phyloP scores from a whole-genome alignment of 345 rosid genomes.

The Syzygium oleosum region DNA sequence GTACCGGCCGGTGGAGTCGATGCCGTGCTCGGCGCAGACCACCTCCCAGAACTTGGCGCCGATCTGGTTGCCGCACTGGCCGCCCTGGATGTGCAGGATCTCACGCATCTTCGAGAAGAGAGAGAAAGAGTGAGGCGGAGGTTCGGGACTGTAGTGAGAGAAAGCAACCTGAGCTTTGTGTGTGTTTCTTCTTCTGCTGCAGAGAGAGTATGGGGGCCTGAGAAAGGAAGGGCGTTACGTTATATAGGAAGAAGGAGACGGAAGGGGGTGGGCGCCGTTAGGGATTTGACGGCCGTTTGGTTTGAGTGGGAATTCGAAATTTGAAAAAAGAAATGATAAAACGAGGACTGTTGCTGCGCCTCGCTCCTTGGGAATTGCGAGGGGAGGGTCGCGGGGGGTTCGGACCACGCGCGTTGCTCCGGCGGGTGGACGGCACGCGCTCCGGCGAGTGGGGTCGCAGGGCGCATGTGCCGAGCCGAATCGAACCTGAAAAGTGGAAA shows the following conservation, averaged over 20 bases:
- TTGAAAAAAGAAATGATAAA: constrained; percentile 4
- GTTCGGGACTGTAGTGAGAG: constrained; percentile 4
- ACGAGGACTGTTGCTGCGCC: neutral
- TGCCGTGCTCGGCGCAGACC: constrained; percentile 57
- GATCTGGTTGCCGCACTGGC: constrained; percentile 79
- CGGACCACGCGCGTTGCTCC: neutral
- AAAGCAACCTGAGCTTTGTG: neutral
- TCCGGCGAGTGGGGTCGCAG: neutral
- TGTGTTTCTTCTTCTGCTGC: neutral
- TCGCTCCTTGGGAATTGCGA: neutral
- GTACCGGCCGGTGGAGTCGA: constrained; percentile 60
- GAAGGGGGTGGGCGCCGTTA: constrained; percentile 20
- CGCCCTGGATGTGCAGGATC: constrained; percentile 70
- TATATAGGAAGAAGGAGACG: constrained; percentile 14
- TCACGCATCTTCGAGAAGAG: constrained; percentile 51
- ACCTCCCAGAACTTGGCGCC: constrained; percentile 63
- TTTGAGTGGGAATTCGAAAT: constrained; percentile 35
- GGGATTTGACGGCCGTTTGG: constrained; percentile 22
- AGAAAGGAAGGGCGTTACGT: neutral
- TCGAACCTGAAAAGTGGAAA: neutral
- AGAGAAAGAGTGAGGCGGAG: neutral
- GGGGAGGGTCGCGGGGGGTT: neutral
- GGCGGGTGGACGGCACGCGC: neutral
- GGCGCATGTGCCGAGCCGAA: neutral
- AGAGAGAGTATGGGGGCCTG: neutral